Conservation (phyloP, 768 basidiomycete genomes). For the Glaciozyma martinii region DNA sequence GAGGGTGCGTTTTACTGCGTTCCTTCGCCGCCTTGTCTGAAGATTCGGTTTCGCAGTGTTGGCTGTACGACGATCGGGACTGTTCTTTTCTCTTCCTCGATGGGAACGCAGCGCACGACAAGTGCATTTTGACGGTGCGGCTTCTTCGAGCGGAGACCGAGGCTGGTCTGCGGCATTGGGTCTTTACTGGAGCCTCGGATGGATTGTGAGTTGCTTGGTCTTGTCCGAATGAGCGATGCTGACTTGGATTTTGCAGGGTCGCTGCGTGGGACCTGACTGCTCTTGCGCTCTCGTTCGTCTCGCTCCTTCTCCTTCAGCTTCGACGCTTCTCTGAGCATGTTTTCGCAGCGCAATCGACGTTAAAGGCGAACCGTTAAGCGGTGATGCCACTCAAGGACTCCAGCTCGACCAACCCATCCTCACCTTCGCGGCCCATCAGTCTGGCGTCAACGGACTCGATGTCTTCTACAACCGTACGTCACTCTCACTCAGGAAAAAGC, state of each 20-base stretch:
- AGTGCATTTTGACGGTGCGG: neutral
- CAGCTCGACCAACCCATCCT: neutral
- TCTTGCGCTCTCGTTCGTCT: neutral
- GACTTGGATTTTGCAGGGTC: neutral
- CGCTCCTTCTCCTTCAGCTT: neutral
- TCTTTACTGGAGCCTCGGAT: neutral
- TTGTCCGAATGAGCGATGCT: neutral
- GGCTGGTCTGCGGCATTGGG: neutral
- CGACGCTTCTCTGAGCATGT: no score
- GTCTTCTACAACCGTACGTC: neutral
- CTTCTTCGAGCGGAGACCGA: neutral
- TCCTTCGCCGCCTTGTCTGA: neutral
- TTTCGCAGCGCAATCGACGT: neutral
- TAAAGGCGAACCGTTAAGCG: neutral
- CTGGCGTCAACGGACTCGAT: neutral
- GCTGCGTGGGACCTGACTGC: neutral
- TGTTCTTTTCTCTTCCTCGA: neutral
- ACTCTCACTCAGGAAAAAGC: neutral
- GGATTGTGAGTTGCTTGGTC: neutral
- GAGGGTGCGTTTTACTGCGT: neutral
- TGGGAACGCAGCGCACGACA: neutral
- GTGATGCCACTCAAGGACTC: neutral
- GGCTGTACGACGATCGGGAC: neutral
- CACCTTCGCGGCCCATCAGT: neutral
- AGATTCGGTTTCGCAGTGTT: neutral